phyloP scores from a whole-genome alignment of 371 early-diverging fungal species.

The Rhizopus sp. region DNA sequence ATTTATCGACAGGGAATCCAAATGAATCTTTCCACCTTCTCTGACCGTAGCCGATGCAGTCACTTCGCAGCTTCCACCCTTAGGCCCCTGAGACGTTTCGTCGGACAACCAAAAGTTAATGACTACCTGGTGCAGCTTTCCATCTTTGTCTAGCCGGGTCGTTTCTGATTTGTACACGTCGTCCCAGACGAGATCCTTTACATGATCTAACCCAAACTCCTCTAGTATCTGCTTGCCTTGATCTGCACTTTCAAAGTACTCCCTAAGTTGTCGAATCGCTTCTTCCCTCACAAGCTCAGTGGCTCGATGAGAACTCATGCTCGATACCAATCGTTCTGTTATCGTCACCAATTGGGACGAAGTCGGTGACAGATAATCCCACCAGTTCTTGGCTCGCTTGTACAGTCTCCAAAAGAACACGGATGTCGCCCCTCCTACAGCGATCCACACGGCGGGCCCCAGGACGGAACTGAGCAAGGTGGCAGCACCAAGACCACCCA shows the following conservation, averaged over 20 bases:
- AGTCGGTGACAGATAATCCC: conserved; percentile 23
- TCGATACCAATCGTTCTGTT: conserved; percentile 3
- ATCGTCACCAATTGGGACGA: background rate
- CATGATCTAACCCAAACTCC: conserved; percentile 33
- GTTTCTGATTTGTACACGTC: conserved; percentile 24
- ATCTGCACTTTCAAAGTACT: conserved; percentile 26
- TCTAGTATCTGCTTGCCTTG: conserved; percentile 25
- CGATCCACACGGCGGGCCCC: conserved; percentile 39
- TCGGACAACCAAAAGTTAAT: conserved; percentile 39
- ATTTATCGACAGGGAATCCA: conserved; percentile 18
- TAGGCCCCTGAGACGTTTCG: conserved; percentile 19
- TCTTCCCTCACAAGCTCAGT: conserved; percentile 28
- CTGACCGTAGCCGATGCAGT: conserved; percentile 27
- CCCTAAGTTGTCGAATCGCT: conserved; percentile 32
- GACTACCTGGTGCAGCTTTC: conserved; percentile 14
- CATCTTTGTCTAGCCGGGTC: conserved; percentile 6
- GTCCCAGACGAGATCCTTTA: conserved; percentile 25
- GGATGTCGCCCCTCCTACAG: conserved; percentile 34
- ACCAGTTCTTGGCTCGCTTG: conserved; percentile 31
- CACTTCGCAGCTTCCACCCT: conserved; percentile 36
- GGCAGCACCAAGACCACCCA: conserved; percentile 27
- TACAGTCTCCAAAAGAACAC: conserved; percentile 37
- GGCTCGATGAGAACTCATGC: conserved; percentile 33
- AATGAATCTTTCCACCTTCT: conserved; percentile 17
- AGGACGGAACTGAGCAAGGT: conserved; percentile 27